Percentiles rank a stretch among this genome's conserved stretches.
Evolutionary conservation across 108 stramenopile species (phyloP).

Genomic region (Thalassiosira profunda): DNA sequence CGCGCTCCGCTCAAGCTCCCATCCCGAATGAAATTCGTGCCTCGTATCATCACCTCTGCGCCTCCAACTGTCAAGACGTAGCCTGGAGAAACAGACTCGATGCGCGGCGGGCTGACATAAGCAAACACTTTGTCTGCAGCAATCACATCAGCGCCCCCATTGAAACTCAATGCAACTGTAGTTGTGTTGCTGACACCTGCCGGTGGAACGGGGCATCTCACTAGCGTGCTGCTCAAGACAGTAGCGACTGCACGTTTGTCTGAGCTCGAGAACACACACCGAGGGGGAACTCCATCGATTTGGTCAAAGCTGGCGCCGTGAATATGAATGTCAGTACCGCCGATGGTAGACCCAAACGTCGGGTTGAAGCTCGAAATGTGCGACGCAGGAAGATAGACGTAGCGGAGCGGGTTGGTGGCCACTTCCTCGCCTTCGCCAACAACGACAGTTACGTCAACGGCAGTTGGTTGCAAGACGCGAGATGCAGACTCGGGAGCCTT

Average conservation of each 20-base stretch:
- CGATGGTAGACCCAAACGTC: background rate
- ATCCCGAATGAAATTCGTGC: background rate
- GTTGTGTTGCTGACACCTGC: background rate
- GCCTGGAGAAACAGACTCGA: background rate
- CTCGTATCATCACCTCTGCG: background rate
- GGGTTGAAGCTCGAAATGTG: constrained; percentile 8
- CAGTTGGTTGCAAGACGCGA: background rate
- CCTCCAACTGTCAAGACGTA: constrained; percentile 2
- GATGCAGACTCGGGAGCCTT: background rate
- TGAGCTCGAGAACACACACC: background rate
- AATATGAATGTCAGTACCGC: constrained; percentile 5
- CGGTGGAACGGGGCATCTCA: background rate
- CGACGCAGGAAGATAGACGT: constrained; percentile 1
- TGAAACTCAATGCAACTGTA: constrained; percentile 5
- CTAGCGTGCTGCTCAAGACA: constrained; percentile 4
- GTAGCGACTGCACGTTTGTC: background rate
- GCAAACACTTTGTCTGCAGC: background rate
- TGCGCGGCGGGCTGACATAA: background rate
- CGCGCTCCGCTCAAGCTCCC: background rate
- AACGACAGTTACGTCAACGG: background rate
- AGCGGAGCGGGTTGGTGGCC: background rate
- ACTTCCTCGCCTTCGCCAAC: background rate
- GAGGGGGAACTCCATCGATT: background rate
- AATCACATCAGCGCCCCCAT: constrained; percentile 7
- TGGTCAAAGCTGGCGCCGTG: constrained; percentile 1